Evolutionary conservation across 148 eudicot genomes (phyloP).

Genomic region (Vaccinium corymbosum): DNA sequence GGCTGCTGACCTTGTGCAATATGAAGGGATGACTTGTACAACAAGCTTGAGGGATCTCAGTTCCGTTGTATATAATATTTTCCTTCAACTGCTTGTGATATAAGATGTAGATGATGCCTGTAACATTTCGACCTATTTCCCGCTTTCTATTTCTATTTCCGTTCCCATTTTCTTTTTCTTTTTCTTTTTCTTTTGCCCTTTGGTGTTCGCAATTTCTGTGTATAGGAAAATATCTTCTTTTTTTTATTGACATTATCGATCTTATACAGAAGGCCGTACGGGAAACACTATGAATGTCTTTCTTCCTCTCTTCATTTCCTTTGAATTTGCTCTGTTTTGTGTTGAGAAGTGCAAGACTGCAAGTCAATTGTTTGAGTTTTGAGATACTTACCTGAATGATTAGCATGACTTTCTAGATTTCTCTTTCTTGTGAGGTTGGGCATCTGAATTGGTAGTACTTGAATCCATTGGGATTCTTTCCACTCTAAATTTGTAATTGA

Average conservation of each 20-base stretch:
- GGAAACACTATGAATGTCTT: neutral
- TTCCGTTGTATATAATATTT: constrained; percentile 18
- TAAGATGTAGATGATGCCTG: constrained; percentile 19
- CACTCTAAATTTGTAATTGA: neutral
- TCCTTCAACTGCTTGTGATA: constrained; percentile 5
- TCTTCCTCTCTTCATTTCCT: neutral
- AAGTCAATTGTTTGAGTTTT: neutral
- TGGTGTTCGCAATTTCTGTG: constrained; percentile 17
- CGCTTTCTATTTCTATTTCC: neutral
- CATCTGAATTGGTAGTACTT: neutral
- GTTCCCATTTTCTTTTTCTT: neutral
- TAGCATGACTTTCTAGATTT: neutral
- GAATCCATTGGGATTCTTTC: neutral
- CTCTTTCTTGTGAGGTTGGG: neutral
- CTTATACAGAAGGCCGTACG: constrained; percentile 10
- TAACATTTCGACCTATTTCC: constrained; percentile 8
- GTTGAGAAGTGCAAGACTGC: neutral
- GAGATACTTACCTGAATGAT: neutral
- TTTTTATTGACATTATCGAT: neutral
- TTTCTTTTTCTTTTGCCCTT: neutral
- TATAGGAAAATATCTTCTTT: constrained; percentile 19
- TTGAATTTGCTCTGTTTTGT: neutral
- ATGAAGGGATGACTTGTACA: constrained; percentile 8
- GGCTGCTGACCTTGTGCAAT: constrained; percentile 8
- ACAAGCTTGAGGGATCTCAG: constrained; percentile 11